phyloP scores from a whole-genome alignment of 2,329 filamentous ascomycete species.

The Chaetomium sp. region DNA sequence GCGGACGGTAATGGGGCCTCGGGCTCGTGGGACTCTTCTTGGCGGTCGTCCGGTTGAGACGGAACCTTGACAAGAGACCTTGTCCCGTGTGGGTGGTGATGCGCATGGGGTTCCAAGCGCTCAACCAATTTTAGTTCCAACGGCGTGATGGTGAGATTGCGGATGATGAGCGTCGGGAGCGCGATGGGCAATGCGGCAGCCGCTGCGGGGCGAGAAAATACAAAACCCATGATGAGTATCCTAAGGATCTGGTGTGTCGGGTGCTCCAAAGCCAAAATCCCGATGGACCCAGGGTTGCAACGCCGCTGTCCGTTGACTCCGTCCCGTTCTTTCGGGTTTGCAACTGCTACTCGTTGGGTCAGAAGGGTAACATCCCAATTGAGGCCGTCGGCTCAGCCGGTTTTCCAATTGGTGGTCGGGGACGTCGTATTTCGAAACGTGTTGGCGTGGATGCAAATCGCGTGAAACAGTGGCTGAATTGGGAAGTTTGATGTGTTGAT shows the following conservation, averaged over 20 bases:
- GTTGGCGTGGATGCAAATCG: too few species aligned
- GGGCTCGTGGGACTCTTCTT: background rate
- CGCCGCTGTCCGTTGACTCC: too few species aligned
- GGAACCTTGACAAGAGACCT: conserved; percentile 42
- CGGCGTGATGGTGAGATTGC: conserved; percentile 72
- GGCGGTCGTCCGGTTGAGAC: conserved; percentile 27
- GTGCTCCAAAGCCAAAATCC: background rate
- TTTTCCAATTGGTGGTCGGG: background rate
- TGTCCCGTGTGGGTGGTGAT: conserved; percentile 31
- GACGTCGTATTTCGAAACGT: background rate
- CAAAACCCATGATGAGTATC: conserved; percentile 6
- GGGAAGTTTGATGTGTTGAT: too few species aligned
- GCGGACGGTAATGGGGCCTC: conserved; percentile 36
- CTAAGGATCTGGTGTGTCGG: background rate
- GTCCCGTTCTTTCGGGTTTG: too few species aligned
- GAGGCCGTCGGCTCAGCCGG: background rate
- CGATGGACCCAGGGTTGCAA: too few species aligned
- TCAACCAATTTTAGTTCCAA: conserved; percentile 67
- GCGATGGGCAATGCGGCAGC: conserved; percentile 4
- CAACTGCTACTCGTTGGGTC: too few species aligned
- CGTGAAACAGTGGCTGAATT: too few species aligned
- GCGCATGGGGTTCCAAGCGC: conserved; percentile 54
- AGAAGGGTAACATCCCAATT: background rate
- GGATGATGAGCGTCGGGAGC: conserved; percentile 54
- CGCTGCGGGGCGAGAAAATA: conserved; percentile 5